Base-by-base conservation (phyloP, 2,329 filamentous ascomycete genomes). In the Xylariaceae sp. region DNA sequence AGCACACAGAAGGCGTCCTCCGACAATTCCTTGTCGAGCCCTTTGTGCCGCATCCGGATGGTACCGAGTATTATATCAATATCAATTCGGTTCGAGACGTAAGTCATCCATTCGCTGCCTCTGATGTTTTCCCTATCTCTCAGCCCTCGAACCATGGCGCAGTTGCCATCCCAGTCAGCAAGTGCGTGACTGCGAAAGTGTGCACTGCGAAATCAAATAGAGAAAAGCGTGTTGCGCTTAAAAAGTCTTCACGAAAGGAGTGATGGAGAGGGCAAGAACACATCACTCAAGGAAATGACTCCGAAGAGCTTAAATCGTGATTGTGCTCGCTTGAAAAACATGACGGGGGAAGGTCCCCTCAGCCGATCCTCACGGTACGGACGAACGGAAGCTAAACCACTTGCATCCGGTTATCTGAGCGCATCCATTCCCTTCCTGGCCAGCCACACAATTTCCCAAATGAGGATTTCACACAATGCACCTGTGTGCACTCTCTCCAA, bases 41-140 rank as follows among this genome's bases (percentile, higher is more conserved):
- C 50, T 97, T 99, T 71, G 91, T 97, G 60, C 94, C 92, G 69
- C 94, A 99, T 77, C 88, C 91, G 62, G 83, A 91, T 68, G 87
- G 91, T 73, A 96, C 92, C 62, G 94, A 99, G 78, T 97, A 97
- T 81, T 99, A 99, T 79, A 96, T 99, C 81, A 96, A 96, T 86
- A 99, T 99, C 81, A 94, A 96, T 84, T 97, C 94, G 61, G 91
- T 96, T 70, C 89, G 94, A 81, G 94, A 97, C 86, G 94, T 97
- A 86, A 85, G 91, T 85, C 50, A 51, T 54, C 47, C 50, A 49
- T 58, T 58, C 50, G 43, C 53, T 47, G 34, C 41, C 9, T 35
- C 32, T 53, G 37, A 50, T 59, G 51, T 43, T 47, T 35, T 55
- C 47, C 47, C 53, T 57, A 55, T 32, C 53, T 55, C 58, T 55